Evolutionary conservation across 495 filamentous ascomycete genomes (phyloP), one percentile per base, ranked within the genome.

Genomic region (Poronia punctata): DNA sequence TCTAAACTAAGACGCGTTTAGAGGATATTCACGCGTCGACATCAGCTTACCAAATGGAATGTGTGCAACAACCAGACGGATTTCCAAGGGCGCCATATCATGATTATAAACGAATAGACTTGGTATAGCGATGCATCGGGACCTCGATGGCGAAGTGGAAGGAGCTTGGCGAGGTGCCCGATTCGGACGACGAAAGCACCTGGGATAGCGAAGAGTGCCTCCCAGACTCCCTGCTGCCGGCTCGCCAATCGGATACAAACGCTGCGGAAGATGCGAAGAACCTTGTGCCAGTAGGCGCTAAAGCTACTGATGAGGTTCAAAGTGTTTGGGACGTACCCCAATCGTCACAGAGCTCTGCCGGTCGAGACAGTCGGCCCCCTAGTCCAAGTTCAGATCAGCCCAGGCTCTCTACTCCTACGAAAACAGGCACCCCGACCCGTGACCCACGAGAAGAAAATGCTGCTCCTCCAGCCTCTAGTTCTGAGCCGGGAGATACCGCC

Each of bases 81-180:
- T n/a, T n/a, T n/a, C n/a, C n/a, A n/a, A n/a, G n/a, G n/a, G n/a
- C n/a, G n/a, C n/a, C n/a, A n/a, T n/a, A n/a, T n/a, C n/a, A n/a
- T n/a, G n/a, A n/a, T n/a, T n/a, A n/a, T n/a, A n/a, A n/a, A n/a
- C n/a, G n/a, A n/a, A n/a, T n/a, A n/a, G n/a, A n/a, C n/a, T n/a
- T n/a, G n/a, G n/a, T n/a, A 26, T 24, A 34, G 55, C 53, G 47
- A 59, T 59, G 55, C 49, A 28, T 53, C 29, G 35, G 23, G 43
- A 43, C 9, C 39, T 33, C 45, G 49, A 77, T 77, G 74, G 71
- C 55, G 49, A 63, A 60, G 52, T 78, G 74, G 74, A 75, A 68
- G 65, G 67, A 73, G 64, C 59, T 67, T 56, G 72, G 74, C 51
- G 71, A 68, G 56, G 71, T 78, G 36, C 71, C 72, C 45, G 74